Base-by-base conservation (phyloP, 2,329 filamentous ascomycete species). In the Penicillium psychrosexuale region DNA sequence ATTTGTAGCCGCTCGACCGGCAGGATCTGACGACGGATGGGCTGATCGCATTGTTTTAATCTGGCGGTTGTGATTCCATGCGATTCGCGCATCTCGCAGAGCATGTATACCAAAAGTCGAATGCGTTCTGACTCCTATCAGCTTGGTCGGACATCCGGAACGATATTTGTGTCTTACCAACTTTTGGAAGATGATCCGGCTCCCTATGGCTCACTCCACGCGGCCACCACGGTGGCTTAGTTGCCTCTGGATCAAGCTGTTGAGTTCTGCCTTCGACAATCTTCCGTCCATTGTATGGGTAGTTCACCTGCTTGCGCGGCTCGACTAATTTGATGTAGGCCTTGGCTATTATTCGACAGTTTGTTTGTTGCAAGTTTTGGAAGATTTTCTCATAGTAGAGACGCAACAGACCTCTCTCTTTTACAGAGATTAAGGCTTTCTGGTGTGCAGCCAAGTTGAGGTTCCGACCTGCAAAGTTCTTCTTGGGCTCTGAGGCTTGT, bases 11-110 rank as follows among this genome's bases (percentile, higher is more conserved):
- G 66, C 44, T 72, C 71, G 11, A 58, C 55, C 5, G 72, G 72
- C 50, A 63, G 62, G 22, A 75, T 72, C 51, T 72, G 69, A 30
- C 72, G 70, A 22, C 67, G 66, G 27, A 75, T 72, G 47, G 75
- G 72, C 55, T 72, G 69, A 11, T 72, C 72, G 19, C 73, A 72
- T 48, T 73, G 73, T 54, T 68, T 70, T 13, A 77, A 69, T 51
- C 70, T 72, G 7, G 67, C 66, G 7, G 71, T 66, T 1, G 73
- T 75, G 50, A 75, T 66, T 31, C 66, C 68, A 48, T 74, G 64
- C 44, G 63, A 71, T 17, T 69, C 63, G 19, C 63, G 64, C 15
- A 76, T 57, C 24, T 75, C 68, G 53, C 72, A 72, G 13, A 76
- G 66, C 27, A 76, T 73, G 56, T 76, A 71, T 19, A 74, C 68